A percentile compares a stretch with the other conserved stretches of the same genome.
Evolutionary conservation across 164 flowering plant genomes (phyloP).

Genomic region (Litsea cubeba): DNA sequence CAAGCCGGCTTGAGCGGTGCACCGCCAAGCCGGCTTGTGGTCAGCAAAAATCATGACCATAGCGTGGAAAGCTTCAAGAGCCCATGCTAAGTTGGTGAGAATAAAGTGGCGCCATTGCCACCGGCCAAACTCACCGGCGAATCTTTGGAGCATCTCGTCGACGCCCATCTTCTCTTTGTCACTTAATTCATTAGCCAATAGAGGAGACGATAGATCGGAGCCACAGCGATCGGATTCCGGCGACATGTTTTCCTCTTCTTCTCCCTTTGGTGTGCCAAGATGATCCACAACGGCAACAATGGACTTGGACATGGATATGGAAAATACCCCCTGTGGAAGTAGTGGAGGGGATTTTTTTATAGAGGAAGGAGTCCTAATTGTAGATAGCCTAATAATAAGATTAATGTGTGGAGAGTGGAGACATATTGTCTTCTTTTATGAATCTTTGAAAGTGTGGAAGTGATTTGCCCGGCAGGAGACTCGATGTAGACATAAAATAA

Average conservation of each 20-base stretch:
- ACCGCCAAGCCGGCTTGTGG: slow-evolving; percentile 66
- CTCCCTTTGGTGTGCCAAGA: background rate
- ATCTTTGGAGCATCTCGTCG: slow-evolving; percentile 64
- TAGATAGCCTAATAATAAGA: too few relatives aligned
- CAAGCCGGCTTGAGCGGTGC: slow-evolving; percentile 17
- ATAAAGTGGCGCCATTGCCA: slow-evolving; percentile 86
- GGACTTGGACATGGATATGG: too few relatives aligned
- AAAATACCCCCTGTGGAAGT: too few relatives aligned
- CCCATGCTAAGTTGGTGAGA: slow-evolving; percentile 78
- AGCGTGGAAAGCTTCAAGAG: slow-evolving; percentile 82
- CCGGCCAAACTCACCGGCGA: slow-evolving; percentile 80
- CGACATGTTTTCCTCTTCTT: slow-evolving; percentile 1
- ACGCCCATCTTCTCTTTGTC: slow-evolving; percentile 42
- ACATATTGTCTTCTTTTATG: too few relatives aligned
- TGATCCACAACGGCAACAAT: too few relatives aligned
- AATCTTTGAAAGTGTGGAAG: too few relatives aligned
- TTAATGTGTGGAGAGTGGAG: too few relatives aligned
- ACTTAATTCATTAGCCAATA: slow-evolving; percentile 6
- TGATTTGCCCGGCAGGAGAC: too few relatives aligned
- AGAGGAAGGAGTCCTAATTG: too few relatives aligned
- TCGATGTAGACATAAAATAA: too few relatives aligned
- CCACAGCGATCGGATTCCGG: slow-evolving; percentile 7
- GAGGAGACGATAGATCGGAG: slow-evolving; percentile 15
- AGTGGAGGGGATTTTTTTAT: too few relatives aligned
- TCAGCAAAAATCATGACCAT: slow-evolving; percentile 99